Conservation (phyloP, 331 rosid species). For the Malus hybrid region DNA sequence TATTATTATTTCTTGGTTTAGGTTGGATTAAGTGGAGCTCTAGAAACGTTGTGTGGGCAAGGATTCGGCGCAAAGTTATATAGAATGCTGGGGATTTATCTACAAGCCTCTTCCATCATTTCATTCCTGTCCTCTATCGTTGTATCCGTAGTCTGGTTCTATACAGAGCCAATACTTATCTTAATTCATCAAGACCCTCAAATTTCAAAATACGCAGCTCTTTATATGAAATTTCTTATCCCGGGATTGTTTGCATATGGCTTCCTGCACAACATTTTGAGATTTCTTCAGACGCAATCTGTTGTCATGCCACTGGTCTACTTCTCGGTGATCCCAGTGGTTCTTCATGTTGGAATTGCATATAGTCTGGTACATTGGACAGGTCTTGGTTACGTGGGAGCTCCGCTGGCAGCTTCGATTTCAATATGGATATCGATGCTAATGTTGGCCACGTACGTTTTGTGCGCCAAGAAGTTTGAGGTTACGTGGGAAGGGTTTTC, state of each 20-base stretch:
- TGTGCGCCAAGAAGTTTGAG: conserved; percentile 32
- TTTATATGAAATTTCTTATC: conserved; percentile 48
- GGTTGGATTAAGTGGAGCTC: conserved; percentile 80
- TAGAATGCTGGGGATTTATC: conserved; percentile 57
- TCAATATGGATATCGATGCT: conserved; percentile 56
- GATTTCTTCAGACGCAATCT: conserved; percentile 79
- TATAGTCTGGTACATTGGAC: conserved; percentile 47
- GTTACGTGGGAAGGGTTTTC: conserved; percentile 74
- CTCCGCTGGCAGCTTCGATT: conserved; percentile 55
- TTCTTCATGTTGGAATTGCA: conserved; percentile 39
- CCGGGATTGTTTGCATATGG: conserved; percentile 67
- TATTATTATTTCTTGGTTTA: neutral
- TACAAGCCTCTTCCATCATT: conserved; percentile 63
- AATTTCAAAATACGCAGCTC: conserved; percentile 44
- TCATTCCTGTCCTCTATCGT: conserved; percentile 37
- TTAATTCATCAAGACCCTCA: conserved; percentile 55
- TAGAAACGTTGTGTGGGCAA: conserved; percentile 86
- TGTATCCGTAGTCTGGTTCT: conserved; percentile 53
- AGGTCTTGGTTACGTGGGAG: conserved; percentile 47
- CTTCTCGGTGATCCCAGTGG: conserved; percentile 43
- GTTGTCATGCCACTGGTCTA: conserved; percentile 39
- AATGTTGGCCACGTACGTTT: conserved; percentile 28
- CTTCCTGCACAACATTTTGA: conserved; percentile 50
- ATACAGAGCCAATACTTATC: conserved; percentile 49
- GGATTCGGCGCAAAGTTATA: conserved; percentile 61